Evolutionary conservation across 441 rosid genomes (phyloP), one percentile per base, ranked within the genome.

Genomic region (Rhodomyrtus psidioides): DNA sequence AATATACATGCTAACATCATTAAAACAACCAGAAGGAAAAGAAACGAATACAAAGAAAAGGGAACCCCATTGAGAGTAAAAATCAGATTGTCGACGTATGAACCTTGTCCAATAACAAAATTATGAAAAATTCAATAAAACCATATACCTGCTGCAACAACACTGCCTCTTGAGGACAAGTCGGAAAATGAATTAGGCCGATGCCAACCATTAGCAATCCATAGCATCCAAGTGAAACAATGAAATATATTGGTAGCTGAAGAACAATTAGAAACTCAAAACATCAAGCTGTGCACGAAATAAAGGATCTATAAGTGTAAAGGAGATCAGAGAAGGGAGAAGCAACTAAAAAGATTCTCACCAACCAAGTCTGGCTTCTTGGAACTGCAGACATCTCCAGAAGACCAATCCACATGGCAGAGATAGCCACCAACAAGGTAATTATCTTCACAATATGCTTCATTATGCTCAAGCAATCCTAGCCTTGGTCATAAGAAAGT

Each of bases 121-220:
- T 70, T 39, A 39, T 10, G 49, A 70, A 70, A 39, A 39, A 39
- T 21, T 70, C 0, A 2, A n/a, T n/a, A 42, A 54, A 34, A 82
- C n/a, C 58, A 70, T 86, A 27, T 88, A 97, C 98, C 96, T 94
- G 92, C 89, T 94, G 98, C 92, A 97, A 89, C 34, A 95, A 92
- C 84, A 90, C 8, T 44, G 98, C 96, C 90, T 97, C 99, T 86
- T 92, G 94, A 46, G 98, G 97, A 86, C 99, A 95, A 28, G 99
- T 95, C 65, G 97, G 99, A 89, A 95, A 97, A n/a, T 84, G 90
- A 92, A 97, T 94, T 65, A 97, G 86, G 46, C 98, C 99, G 42
- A 94, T 87, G 83, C 99, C 99, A 81, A 95, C 99, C 99, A 95
- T 95, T 55, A 97, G 90, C 76, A 97, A 90, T 86, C 98, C 99